Evolutionary conservation across 352 stramenopile species (phyloP).

Genomic region (Globisporangium ultimum): DNA sequence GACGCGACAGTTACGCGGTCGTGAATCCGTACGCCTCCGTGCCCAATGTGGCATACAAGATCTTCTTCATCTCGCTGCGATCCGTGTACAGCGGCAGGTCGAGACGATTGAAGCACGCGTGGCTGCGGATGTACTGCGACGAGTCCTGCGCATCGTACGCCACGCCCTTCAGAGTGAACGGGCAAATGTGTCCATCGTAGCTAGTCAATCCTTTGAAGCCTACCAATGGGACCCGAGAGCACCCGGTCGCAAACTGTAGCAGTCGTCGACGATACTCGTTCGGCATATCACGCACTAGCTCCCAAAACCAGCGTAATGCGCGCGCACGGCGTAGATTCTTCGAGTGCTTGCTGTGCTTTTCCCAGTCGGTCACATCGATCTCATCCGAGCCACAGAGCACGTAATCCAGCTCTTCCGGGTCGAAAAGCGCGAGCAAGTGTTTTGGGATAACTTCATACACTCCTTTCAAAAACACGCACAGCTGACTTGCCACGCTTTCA

Average conservation of each 20-base stretch:
- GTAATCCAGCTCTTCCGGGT: conserved; percentile 94
- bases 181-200: conserved; percentile 2
- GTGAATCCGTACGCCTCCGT: conserved; percentile 42
- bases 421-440: conserved; percentile 91
- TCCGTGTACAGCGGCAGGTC: conserved; percentile 90
- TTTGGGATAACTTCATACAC: conserved; percentile 91
- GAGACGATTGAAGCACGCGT: conserved; percentile 79
- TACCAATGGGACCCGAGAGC: conserved; percentile 9
- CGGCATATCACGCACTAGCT: conserved; percentile 22
- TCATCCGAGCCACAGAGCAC: conserved; percentile 90
- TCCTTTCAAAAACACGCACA: conserved; percentile 81
- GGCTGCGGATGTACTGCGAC: conserved; percentile 68
- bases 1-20: conserved; percentile 22
- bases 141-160: conserved; percentile 36
- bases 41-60: conserved; percentile 29
- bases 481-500: conserved; percentile 76
- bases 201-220: conserved; percentile 21
- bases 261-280: conserved; percentile 11
- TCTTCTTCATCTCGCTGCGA: conserved; percentile 56
- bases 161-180: conserved; percentile 28
- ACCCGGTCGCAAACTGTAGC: conserved; percentile 11
- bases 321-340: conserved; percentile 25
- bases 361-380: conserved; percentile 95
- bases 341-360: conserved; percentile 65
- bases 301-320: conserved; percentile 94